Percentiles rank a stretch among this genome's conserved stretches.
phyloP scores from a whole-genome alignment of 2,329 filamentous ascomycete species.

The Paecilomyces formosus region DNA sequence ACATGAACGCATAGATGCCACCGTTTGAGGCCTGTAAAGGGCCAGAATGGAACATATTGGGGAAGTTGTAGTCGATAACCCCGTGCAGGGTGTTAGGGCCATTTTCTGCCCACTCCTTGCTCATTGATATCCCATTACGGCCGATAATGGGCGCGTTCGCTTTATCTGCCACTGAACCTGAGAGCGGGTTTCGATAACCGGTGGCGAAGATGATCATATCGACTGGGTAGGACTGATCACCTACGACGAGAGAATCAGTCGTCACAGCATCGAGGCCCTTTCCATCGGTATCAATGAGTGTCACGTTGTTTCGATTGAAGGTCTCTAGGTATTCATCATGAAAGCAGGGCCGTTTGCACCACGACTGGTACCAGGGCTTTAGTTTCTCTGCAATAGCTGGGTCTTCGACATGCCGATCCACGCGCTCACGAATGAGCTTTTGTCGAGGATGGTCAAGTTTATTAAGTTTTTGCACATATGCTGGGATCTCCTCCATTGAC shows the following conservation, averaged over 20 bases:
- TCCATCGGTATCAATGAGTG: constrained; percentile 53
- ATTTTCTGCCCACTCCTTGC: constrained; percentile 37
- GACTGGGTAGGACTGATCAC: constrained; percentile 37
- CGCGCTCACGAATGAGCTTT: constrained; percentile 40
- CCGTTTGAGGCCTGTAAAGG: constrained; percentile 35
- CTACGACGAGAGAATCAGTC: constrained; percentile 38
- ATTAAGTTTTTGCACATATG: constrained; percentile 17
- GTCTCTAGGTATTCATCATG: constrained; percentile 47
- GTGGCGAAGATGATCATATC: constrained; percentile 43
- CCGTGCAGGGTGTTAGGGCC: constrained; percentile 49
- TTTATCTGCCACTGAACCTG: constrained; percentile 22
- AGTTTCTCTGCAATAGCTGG: constrained; percentile 44
- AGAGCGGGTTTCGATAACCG: constrained; percentile 29
- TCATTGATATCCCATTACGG: constrained; percentile 36
- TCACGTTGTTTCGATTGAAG: constrained; percentile 54
- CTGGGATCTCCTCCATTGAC: constrained; percentile 6
- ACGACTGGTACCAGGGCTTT: constrained; percentile 53
- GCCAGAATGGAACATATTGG: constrained; percentile 48
- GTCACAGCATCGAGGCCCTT: constrained; percentile 45
- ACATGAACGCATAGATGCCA: constrained; percentile 31
- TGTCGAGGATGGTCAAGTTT: constrained; percentile 34
- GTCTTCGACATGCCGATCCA: constrained; percentile 48
- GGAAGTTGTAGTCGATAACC: constrained; percentile 41
- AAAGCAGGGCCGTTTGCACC: constrained; percentile 59
- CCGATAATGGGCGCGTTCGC: constrained; percentile 37